Evolutionary conservation across 2,329 filamentous ascomycete species (phyloP).

Genomic region (Colletotrichum sp.): DNA sequence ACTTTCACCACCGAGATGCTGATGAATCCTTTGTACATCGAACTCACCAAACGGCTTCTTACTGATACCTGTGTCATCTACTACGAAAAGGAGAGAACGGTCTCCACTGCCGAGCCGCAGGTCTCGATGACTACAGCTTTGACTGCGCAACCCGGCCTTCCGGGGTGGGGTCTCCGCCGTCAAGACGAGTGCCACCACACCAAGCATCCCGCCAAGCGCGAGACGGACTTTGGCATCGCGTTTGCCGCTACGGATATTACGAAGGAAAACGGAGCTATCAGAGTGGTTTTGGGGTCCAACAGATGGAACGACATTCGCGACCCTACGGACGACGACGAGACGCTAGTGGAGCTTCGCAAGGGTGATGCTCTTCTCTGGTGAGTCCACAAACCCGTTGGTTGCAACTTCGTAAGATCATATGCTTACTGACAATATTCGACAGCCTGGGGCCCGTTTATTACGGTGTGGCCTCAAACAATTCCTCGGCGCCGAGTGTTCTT

Average conservation of each 20-base stretch:
- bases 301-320: not conserved
- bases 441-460: not conserved
- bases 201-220: not conserved
- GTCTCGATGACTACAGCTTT: not conserved
- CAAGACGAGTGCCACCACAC: not conserved
- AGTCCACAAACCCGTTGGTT: not conserved
- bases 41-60: not conserved
- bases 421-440: not conserved
- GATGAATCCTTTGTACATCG: not conserved
- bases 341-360: not conserved
- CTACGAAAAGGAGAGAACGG: not conserved
- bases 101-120: not conserved
- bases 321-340: not conserved
- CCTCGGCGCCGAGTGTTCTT: not conserved
- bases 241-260: not conserved
- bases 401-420: not conserved
- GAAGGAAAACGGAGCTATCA: not conserved
- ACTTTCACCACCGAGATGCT: not conserved
- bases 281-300: not conserved
- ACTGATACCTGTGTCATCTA: not conserved
- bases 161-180: not conserved
- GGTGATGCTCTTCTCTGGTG: not conserved
- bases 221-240: not conserved
- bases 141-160: not conserved
- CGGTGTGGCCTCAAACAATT: not conserved